Percentiles rank a stretch among this genome's conserved stretches.
Conservation (phyloP, 1,284 basidiomycete genomes). For the Exobasidium cylindrosporum region DNA sequence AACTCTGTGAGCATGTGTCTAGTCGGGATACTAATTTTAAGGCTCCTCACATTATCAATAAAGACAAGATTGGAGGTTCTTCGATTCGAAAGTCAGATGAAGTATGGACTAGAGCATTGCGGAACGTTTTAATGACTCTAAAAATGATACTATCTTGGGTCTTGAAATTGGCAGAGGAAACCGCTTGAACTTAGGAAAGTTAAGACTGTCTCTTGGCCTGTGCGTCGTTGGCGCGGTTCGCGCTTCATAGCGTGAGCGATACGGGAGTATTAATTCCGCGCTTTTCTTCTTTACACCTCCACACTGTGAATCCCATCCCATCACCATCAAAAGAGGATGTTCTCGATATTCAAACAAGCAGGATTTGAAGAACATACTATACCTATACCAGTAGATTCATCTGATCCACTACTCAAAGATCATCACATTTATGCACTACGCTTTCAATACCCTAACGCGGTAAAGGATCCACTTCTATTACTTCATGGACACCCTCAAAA, state of each 20-base stretch:
- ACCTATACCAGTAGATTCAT: background rate
- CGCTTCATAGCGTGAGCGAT: no score
- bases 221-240: no score
- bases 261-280: no score
- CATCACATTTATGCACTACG: conserved; percentile 1
- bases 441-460: background rate
- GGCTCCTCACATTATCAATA: conserved; percentile 66
- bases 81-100: conserved; percentile 87
- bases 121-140: conserved; percentile 77
- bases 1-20: conserved; percentile 64
- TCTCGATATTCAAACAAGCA: background rate
- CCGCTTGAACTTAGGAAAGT: background rate
- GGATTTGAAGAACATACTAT: background rate
- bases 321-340: no score
- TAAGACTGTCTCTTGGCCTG: background rate
- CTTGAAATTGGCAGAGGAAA: background rate
- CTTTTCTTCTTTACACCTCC: no score
- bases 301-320: no score
- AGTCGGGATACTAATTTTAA: background rate
- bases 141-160: conserved; percentile 26
- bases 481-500: conserved; percentile 57
- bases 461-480: conserved; percentile 39
- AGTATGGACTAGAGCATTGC: conserved; percentile 86
- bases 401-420: background rate
- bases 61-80: conserved; percentile 92